Evolutionary conservation across 2,329 filamentous ascomycete genomes (phyloP).

Genomic region (Coleophoma cylindrospora): DNA sequence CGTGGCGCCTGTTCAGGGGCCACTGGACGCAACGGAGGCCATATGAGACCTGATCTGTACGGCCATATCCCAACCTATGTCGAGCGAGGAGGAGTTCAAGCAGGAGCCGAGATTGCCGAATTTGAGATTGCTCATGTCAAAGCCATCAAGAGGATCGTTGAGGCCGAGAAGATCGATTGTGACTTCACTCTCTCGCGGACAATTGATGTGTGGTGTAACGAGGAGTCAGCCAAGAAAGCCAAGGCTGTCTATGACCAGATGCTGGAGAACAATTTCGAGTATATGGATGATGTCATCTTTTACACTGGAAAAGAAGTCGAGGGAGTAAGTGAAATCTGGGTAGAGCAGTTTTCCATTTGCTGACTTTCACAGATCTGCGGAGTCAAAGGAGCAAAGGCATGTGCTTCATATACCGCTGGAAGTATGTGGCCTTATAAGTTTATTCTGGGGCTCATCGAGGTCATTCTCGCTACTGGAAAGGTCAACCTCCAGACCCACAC

Average conservation of each 20-base stretch:
- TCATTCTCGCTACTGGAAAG: constrained; percentile 33
- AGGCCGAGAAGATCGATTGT: constrained; percentile 34
- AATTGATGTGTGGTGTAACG: constrained; percentile 30
- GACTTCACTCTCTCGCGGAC: constrained; percentile 32
- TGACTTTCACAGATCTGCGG: constrained; percentile 1
- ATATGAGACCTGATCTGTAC: constrained; percentile 34
- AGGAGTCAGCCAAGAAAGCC: constrained; percentile 23
- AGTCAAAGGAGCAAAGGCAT: constrained; percentile 4
- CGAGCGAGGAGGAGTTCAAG: constrained; percentile 24
- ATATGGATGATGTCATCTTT: constrained; percentile 34
- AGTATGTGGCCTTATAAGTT: constrained; percentile 53
- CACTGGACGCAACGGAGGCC: constrained; percentile 33
- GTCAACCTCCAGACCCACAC: constrained; percentile 48
- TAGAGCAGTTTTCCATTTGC: too few relatives aligned
- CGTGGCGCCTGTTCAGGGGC: constrained; percentile 36
- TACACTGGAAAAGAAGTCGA: constrained; percentile 35
- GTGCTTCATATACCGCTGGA: constrained; percentile 4
- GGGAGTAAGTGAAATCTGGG: constrained; percentile 30
- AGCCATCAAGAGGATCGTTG: constrained; percentile 30
- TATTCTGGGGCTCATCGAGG: constrained; percentile 43
- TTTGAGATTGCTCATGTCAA: constrained; percentile 34
- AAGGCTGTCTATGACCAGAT: constrained; percentile 17
- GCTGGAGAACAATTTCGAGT: constrained; percentile 29
- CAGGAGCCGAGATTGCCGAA: constrained; percentile 28
- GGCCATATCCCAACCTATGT: constrained; percentile 23